A percentile compares a stretch with the other conserved stretches of the same genome.
Evolutionary conservation across 2,329 filamentous ascomycete genomes (phyloP).

Genomic region (Alternaria incomplexa): DNA sequence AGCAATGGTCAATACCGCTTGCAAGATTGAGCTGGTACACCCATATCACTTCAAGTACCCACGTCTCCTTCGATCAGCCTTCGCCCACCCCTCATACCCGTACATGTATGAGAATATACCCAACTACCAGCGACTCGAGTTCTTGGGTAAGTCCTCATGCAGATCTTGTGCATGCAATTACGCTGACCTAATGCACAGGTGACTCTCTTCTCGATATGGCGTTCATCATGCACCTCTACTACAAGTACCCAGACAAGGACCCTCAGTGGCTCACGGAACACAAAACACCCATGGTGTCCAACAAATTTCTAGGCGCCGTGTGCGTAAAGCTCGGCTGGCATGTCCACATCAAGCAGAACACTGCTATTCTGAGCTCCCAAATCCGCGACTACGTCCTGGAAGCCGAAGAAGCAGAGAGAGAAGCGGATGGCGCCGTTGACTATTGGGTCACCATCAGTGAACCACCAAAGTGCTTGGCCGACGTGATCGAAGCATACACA

Average conservation of each 20-base stretch:
- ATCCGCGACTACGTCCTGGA: conserved; percentile 63
- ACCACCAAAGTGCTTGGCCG: conserved; percentile 79
- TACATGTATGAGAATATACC: conserved; percentile 78
- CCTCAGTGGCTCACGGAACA: conserved; percentile 98
- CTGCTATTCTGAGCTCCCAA: conserved; percentile 58
- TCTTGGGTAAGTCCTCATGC: not conserved
- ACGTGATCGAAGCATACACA: conserved; percentile 87
- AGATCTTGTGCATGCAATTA: not conserved
- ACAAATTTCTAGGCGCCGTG: conserved; percentile 87
- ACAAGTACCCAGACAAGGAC: conserved; percentile 76
- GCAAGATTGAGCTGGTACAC: conserved; percentile 66
- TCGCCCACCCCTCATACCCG: conserved; percentile 85
- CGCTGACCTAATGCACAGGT: conserved; percentile 63
- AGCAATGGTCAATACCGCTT: conserved; percentile 71
- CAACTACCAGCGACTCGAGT: conserved; percentile 70
- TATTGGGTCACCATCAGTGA: conserved; percentile 69
- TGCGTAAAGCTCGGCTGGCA: conserved; percentile 81
- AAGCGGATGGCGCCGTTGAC: conserved; percentile 61
- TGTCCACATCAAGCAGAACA: conserved; percentile 66
- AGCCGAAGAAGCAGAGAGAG: conserved; percentile 60
- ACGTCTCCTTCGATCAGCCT: conserved; percentile 79
- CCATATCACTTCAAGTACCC: conserved; percentile 75
- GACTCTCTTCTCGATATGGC: conserved; percentile 88
- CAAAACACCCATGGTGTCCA: conserved; percentile 99
- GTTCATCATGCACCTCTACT: conserved; percentile 82